Evolutionary conservation across 768 basidiomycete species (phyloP).

Genomic region (Russula emetica): DNA sequence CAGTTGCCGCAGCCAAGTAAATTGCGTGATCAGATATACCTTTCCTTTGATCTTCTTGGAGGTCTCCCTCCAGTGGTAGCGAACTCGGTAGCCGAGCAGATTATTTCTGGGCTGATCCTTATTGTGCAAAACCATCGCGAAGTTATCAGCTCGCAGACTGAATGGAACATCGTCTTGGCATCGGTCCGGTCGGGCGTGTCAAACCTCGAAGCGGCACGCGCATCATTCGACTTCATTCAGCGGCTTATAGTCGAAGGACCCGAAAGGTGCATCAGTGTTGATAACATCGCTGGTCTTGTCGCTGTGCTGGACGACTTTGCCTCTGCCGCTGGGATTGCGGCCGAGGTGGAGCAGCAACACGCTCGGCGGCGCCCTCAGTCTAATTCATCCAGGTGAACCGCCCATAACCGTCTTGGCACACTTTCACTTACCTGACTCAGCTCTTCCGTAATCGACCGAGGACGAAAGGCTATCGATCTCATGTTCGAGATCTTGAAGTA

Average conservation of each 20-base stretch:
- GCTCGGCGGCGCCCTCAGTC: conserved; percentile 49
- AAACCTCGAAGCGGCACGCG: conserved; percentile 81
- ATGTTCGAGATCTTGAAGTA: conserved; percentile 67
- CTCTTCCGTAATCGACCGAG: conserved; percentile 74
- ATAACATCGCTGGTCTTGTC: conserved; percentile 78
- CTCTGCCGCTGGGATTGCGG: conserved; percentile 57
- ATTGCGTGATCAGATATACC: conserved; percentile 89
- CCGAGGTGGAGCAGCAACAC: conserved; percentile 54
- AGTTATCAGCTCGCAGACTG: conserved; percentile 82
- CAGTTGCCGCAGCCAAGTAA: conserved; percentile 47
- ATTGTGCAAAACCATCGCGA: conserved; percentile 74
- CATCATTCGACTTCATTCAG: conserved; percentile 76
- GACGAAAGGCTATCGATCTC: conserved; percentile 76
- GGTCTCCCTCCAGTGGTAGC: conserved; percentile 73
- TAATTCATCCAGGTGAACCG: conserved; percentile 47
- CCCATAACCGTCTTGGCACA: not conserved
- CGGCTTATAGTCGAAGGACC: conserved; percentile 60
- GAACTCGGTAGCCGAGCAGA: conserved; percentile 84
- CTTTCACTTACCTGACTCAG: conserved; percentile 37
- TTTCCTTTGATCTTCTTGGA: conserved; percentile 87
- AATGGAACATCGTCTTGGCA: conserved; percentile 92
- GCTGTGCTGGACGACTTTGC: conserved; percentile 86
- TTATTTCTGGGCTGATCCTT: conserved; percentile 74
- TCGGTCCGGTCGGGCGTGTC: conserved; percentile 80
- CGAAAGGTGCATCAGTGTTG: conserved; percentile 57